phyloP scores from a whole-genome alignment of 2,329 filamentous ascomycete genomes.

The Xylogone sp. region DNA sequence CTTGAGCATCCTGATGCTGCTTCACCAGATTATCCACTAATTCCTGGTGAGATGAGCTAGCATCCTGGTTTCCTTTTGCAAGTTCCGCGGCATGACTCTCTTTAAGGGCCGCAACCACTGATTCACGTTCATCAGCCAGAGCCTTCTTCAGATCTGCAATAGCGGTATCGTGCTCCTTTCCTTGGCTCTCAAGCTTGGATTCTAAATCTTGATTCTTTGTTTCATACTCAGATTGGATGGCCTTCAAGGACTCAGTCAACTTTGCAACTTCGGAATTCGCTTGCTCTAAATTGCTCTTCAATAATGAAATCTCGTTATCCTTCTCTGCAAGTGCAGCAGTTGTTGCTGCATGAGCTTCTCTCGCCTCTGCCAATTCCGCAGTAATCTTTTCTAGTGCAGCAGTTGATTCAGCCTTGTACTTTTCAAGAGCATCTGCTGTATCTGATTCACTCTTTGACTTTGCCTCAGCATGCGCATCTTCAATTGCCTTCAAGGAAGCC shows the following conservation, averaged over 20 bases:
- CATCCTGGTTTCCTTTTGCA: conserved; percentile 40
- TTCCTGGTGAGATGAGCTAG: conserved; percentile 42
- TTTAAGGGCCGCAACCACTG: conserved; percentile 44
- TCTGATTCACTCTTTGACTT: conserved; percentile 20
- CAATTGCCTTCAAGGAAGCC: conserved; percentile 23
- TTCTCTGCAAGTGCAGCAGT: conserved; percentile 29
- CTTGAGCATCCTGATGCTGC: conserved; percentile 43
- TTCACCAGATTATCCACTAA: conserved; percentile 47
- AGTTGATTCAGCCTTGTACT: conserved; percentile 40
- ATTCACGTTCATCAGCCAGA: conserved; percentile 46
- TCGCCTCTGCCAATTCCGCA: conserved; percentile 30
- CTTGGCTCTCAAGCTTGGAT: conserved; percentile 31
- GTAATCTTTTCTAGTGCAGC: conserved; percentile 32
- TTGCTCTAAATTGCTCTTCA: conserved; percentile 37
- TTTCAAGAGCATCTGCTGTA: conserved; percentile 45
- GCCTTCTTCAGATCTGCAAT: conserved; percentile 47
- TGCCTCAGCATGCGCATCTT: conserved; percentile 24
- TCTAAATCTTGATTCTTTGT: conserved; percentile 45
- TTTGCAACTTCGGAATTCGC: conserved; percentile 26
- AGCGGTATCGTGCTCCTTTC: conserved; percentile 31
- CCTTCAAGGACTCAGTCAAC: conserved; percentile 21
- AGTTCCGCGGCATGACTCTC: conserved; percentile 33
- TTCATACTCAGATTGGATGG: conserved; percentile 33
- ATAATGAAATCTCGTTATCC: conserved; percentile 25
- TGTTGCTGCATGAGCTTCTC: conserved; percentile 30